phyloP scores from a whole-genome alignment of 805 yeast genomes.

The Citeromyces matritensis region DNA sequence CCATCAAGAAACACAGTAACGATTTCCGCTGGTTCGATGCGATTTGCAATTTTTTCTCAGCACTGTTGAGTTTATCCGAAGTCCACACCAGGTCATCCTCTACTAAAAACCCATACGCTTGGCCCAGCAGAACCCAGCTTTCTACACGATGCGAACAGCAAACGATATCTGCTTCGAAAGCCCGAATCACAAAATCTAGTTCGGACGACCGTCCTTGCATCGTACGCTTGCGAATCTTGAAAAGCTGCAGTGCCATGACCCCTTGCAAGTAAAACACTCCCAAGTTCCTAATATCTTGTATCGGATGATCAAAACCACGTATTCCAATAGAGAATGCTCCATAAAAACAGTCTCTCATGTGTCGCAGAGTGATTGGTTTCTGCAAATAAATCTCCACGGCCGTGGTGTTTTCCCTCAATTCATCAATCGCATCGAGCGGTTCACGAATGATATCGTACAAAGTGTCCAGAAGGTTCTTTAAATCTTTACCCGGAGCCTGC shows the following conservation, averaged over 20 bases:
- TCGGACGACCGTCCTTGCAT: slow-evolving; percentile 77
- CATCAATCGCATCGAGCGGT: slow-evolving; percentile 29
- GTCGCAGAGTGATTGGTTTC: slow-evolving; percentile 11
- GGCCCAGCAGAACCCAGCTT: slow-evolving; percentile 77
- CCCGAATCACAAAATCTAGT: slow-evolving; percentile 54
- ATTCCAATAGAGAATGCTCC: too few relatives aligned
- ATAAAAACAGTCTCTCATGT: too few relatives aligned
- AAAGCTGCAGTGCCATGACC: slow-evolving; percentile 49
- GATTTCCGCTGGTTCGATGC: slow-evolving; percentile 57
- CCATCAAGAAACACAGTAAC: slow-evolving; percentile 62
- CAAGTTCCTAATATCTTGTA: too few relatives aligned
- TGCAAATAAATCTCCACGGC: slow-evolving; percentile 31
- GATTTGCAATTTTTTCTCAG: slow-evolving; percentile 44
- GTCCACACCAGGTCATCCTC: slow-evolving; percentile 93
- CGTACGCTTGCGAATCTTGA: slow-evolving; percentile 54
- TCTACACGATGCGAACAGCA: slow-evolving; percentile 61
- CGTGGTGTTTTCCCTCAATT: slow-evolving; percentile 28
- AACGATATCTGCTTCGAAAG: slow-evolving; percentile 50
- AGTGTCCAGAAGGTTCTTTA: slow-evolving; percentile 58
- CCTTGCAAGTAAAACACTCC: slow-evolving; percentile 68
- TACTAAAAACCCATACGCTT: slow-evolving; percentile 59
- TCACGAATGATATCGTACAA: slow-evolving; percentile 61
- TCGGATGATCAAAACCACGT: too few relatives aligned
- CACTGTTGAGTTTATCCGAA: slow-evolving; percentile 58
- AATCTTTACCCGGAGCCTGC: slow-evolving; percentile 48